Base-by-base conservation (phyloP, 495 filamentous ascomycete genomes). In the Xylaria palmicola region DNA sequence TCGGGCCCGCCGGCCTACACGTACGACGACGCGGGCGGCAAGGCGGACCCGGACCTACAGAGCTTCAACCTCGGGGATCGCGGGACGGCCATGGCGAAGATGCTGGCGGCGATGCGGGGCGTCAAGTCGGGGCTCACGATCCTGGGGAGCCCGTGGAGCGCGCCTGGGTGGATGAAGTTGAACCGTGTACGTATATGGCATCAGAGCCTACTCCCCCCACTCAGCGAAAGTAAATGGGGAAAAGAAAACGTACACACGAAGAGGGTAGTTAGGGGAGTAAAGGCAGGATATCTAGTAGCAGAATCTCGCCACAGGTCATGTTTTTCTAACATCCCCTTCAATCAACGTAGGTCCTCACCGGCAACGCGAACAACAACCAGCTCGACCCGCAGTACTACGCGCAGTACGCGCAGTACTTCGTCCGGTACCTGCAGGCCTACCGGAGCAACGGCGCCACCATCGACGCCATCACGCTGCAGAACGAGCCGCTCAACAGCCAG, bases 151-250 rank as follows among this genome's bases (percentile, higher is more conserved):
- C 72, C 81, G 0, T 86, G 83, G 83, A 79, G 75, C 43, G 70
- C 80, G 0, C 83, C 83, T 0, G 83, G 77, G 0, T 86, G 83
- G 83, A 85, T 86, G 83, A 83, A 86, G 65, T 58, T 81, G 22
- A 81, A 84, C 54, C 70, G 74, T 22, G 79, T 77, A 51, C 56
- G 47, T 41, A 2, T 56, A 51, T 48, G 19, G 24, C 26, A 45
- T 45, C 9, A 17, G 0, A 22, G 5, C 22, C 9, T 45, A 5
- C 22, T 27, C 10, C 22, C 22, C 12, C 43, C n/a, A n/a, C n/a
- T n/a, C n/a, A n/a, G n/a, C n/a, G n/a, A n/a, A n/a, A 6, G 20
- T 7, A 27, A 7, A 47, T 1, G 22, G 10, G 12, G 10, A 36
- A 36, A 13, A 13, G 32, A 36, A 13, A 48, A 48, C 12, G 22